Percentiles rank a stretch among this genome's conserved stretches.
phyloP scores from a whole-genome alignment of 2,329 filamentous ascomycete genomes.

The Stemphylium lycopersici region DNA sequence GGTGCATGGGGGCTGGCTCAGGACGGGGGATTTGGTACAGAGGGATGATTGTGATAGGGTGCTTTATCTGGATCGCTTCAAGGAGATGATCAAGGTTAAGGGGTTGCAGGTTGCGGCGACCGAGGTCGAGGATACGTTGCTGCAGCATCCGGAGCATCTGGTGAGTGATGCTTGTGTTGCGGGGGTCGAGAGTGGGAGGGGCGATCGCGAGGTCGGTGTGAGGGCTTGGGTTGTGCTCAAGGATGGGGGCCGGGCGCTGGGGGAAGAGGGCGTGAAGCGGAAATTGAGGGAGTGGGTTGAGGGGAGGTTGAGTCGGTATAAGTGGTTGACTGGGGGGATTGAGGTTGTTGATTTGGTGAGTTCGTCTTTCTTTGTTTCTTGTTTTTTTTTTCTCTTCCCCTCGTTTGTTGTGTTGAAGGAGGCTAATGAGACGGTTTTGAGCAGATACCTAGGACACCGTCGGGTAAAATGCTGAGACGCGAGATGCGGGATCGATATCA shows the following conservation, averaged over 20 bases:
- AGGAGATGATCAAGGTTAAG: constrained; percentile 58
- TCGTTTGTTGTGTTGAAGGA: too few species aligned
- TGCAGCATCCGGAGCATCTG: constrained; percentile 47
- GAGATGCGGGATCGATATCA: constrained; percentile 40
- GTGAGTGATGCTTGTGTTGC: constrained; percentile 41
- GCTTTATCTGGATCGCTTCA: constrained; percentile 45
- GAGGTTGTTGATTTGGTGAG: constrained; percentile 38
- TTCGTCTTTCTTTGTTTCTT: too few species aligned
- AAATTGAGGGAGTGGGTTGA: constrained; percentile 34
- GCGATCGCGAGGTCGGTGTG: constrained; percentile 39
- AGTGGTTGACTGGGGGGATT: constrained; percentile 40
- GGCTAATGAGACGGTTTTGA: background rate
- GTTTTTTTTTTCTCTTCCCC: too few species aligned
- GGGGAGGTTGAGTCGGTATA: constrained; percentile 32
- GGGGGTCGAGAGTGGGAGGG: constrained; percentile 38
- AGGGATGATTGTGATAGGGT: constrained; percentile 35
- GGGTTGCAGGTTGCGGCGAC: constrained; percentile 58
- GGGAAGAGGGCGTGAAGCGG: constrained; percentile 19
- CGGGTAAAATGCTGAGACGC: constrained; percentile 38
- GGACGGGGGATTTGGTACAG: constrained; percentile 38
- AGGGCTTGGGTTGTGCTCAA: constrained; percentile 40
- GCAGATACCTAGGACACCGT: constrained; percentile 37
- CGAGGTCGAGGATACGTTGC: constrained; percentile 55
- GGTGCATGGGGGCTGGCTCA: constrained; percentile 34
- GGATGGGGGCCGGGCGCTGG: constrained; percentile 18